These are phyloP conservation scores for Acanthamoeba sp. DNA, from an alignment of 208 protist species.

Conservation along the genomic window DNA sequence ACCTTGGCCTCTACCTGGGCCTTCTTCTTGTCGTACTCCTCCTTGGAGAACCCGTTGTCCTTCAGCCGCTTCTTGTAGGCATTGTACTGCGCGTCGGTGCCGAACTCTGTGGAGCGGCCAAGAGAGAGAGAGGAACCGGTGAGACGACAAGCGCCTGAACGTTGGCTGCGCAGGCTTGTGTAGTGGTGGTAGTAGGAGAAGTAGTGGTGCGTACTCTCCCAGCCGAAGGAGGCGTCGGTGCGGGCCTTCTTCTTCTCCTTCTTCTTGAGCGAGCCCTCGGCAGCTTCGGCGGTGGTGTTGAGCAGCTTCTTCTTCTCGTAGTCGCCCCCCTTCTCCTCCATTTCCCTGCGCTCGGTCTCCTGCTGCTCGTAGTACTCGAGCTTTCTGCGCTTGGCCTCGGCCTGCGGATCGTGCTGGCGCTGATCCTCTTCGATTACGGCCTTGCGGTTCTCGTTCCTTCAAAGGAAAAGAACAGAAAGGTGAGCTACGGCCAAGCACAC, in stretches of 20 bases:
- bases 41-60: slow-evolving; percentile 36
- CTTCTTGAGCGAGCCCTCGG: slow-evolving; percentile 21
- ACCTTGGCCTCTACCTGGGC: not conserved
- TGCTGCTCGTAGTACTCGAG: slow-evolving; percentile 62
- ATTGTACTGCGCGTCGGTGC: slow-evolving; percentile 30
- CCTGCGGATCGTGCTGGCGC: slow-evolving; percentile 1
- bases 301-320: slow-evolving; percentile 73
- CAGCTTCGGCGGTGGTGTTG: slow-evolving; percentile 30
- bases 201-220: not conserved
- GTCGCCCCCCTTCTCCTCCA: slow-evolving; percentile 67
- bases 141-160: not conserved
- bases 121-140: not conserved
- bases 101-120: not conserved
- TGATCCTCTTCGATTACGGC: slow-evolving; percentile 27
- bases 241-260: slow-evolving; percentile 47
- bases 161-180: not conserved
- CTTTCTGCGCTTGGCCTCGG: not conserved
- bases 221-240: not conserved
- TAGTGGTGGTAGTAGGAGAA: not conserved
- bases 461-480: not conserved
- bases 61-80: slow-evolving; percentile 72
- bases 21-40: slow-evolving; percentile 60
- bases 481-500: too few species aligned
- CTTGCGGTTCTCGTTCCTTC: not conserved
- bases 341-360: slow-evolving; percentile 43